Conservation (phyloP, 2,329 filamentous ascomycete species). For the Phyllosticta paracitricarpa region DNA sequence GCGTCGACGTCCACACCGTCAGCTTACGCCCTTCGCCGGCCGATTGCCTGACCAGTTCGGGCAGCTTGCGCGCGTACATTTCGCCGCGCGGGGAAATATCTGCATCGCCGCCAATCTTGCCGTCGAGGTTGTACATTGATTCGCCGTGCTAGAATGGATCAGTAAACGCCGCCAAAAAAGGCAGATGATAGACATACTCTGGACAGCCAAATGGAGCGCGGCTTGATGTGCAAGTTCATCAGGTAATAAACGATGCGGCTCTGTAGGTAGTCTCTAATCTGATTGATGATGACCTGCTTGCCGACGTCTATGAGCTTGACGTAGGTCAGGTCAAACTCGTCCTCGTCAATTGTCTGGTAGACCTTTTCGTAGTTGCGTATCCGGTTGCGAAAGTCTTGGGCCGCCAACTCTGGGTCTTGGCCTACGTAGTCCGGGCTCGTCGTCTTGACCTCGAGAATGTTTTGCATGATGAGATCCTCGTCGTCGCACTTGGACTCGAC, state of each 20-base stretch:
- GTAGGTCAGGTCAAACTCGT: slow-evolving; percentile 82
- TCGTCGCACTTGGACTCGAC: slow-evolving; percentile 97
- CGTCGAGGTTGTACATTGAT: slow-evolving; percentile 81
- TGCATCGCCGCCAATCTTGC: slow-evolving; percentile 88
- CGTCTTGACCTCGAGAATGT: slow-evolving; percentile 95
- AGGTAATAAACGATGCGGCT: slow-evolving; percentile 95
- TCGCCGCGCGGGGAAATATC: slow-evolving; percentile 77
- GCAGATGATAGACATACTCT: slow-evolving; percentile 48
- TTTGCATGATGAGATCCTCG: slow-evolving; percentile 93
- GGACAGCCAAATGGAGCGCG: slow-evolving; percentile 92
- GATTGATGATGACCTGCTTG: slow-evolving; percentile 94
- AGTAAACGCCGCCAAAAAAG: background rate
- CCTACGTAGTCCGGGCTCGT: slow-evolving; percentile 91
- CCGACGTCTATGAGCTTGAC: slow-evolving; percentile 97
- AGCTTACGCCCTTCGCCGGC: slow-evolving; percentile 64
- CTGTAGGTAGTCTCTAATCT: slow-evolving; percentile 92
- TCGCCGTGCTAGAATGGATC: slow-evolving; percentile 71
- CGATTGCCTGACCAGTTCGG: slow-evolving; percentile 73
- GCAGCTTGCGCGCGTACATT: slow-evolving; percentile 75
- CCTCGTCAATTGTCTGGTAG: slow-evolving; percentile 85
- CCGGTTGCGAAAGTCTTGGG: slow-evolving; percentile 82
- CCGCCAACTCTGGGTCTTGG: slow-evolving; percentile 86
- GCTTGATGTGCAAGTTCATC: slow-evolving; percentile 97
- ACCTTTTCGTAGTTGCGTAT: slow-evolving; percentile 97
- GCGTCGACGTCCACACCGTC: slow-evolving; percentile 66